These are phyloP conservation scores for Lasiosphaeria hispida DNA, from an alignment of 495 filamentous ascomycete genomes.

Conservation along the genomic window DNA sequence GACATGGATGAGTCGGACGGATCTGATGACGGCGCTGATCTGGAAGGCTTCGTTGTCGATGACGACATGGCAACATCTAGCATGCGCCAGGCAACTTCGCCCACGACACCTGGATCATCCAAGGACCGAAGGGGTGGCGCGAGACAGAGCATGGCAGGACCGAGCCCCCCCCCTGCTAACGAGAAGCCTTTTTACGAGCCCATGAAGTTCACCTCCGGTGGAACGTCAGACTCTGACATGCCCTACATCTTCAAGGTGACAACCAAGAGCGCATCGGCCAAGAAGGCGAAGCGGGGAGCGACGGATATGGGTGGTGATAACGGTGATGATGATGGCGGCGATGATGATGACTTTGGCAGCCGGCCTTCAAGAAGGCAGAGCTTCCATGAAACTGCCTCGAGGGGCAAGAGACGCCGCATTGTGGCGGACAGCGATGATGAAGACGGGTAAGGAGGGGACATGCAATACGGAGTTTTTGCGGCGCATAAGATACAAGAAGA, in stretches of 20 bases:
- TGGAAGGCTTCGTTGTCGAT: conserved; percentile 44
- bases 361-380: neutral
- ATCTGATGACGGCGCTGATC: conserved; percentile 45
- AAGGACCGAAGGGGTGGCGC: too few species aligned
- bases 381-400: neutral
- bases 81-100: conserved; percentile 29
- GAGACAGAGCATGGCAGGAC: too few species aligned
- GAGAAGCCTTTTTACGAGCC: neutral
- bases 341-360: neutral
- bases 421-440: conserved; percentile 3
- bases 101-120: conserved; percentile 27
- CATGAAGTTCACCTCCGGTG: conserved; percentile 60
- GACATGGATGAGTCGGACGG: conserved; percentile 45
- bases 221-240: conserved; percentile 40
- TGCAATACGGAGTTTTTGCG: neutral
- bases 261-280: neutral
- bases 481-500: neutral
- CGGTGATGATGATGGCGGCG: neutral
- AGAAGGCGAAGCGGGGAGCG: neutral
- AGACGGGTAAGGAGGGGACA: too few species aligned
- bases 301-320: neutral
- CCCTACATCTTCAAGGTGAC: neutral
- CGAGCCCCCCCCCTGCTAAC: too few species aligned
- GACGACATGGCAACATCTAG: conserved; percentile 44
- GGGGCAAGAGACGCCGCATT: neutral